Evolutionary conservation across 2,329 filamentous ascomycete species (phyloP), one percentile per base, ranked within the genome.

Genomic region (Lasiodiplodia gonubiensis): DNA sequence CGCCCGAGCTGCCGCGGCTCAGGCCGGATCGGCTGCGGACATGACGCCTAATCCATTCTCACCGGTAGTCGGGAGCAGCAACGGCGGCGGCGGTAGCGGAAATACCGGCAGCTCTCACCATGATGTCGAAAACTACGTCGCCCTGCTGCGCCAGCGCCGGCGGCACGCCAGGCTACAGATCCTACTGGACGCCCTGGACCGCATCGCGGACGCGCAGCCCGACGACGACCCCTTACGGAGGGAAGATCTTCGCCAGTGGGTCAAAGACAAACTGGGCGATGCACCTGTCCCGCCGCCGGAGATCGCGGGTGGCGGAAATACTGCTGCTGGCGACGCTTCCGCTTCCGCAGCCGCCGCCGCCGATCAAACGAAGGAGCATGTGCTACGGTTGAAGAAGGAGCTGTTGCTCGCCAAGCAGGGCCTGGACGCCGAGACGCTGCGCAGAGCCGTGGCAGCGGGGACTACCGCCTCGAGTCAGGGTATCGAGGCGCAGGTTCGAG

Each of bases 101-200:
- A n/a, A 21, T 21, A 10, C 16, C 39, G 18, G 18, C 16, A 42
- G 16, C 39, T 27, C 12, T n/a, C 25, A 42, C 18, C 37, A 55
- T 4, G 59, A 51, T 33, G 21, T 37, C 30, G 39, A 59, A 16
- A 53, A 77, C 48, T 85, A 85, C 70, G 74, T 84, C 16, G 68
- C 74, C 23, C 75, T 85, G 21, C 76, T 85, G 25, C 81, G 78
- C 48, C 80, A 83, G 68, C 81, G 81, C 42, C 78, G 79, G 18
- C 79, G 78, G n/a, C 77, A 80, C 69, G 76, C 77, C 57, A 83
- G 83, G 68, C 74, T 85, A 2, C 79, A 82, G 60, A 76, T 84
- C 21, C 81, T 85, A 37, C 79, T 83, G 60, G 77, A 80, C 27
- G 80, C 82, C 54, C 70, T 85, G 6, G 78, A 81, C 23, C 76